phyloP scores from a whole-genome alignment of 2,329 filamentous ascomycete species.

The Cordyceps sp. region DNA sequence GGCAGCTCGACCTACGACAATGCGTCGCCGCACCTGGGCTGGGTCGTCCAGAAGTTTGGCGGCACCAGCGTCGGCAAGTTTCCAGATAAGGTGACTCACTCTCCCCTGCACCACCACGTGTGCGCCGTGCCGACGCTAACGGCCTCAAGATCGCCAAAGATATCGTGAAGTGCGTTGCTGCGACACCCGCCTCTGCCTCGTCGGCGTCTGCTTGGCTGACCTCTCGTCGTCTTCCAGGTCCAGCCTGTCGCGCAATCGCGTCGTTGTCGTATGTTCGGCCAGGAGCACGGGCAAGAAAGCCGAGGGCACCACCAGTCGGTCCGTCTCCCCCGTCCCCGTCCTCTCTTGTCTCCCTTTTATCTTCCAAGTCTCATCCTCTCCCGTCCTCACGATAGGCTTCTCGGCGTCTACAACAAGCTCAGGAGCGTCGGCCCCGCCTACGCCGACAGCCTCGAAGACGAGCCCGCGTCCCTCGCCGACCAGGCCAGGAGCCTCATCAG shows the following conservation, averaged over 20 bases:
- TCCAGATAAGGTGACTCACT: constrained; percentile 44
- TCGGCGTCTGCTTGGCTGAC: background rate
- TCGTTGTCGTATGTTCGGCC: constrained; percentile 91
- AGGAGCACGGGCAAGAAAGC: constrained; percentile 87
- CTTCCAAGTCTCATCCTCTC: too few relatives aligned
- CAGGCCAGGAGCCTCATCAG: constrained; percentile 61
- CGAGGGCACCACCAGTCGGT: constrained; percentile 91
- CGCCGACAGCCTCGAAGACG: constrained; percentile 31
- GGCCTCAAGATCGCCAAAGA: constrained; percentile 21
- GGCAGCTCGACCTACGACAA: constrained; percentile 17
- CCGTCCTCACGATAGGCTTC: constrained; percentile 20
- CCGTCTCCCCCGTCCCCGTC: constrained; percentile 20
- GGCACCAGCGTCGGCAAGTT: constrained; percentile 95
- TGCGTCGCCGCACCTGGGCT: constrained; percentile 31
- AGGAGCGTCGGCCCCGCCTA: constrained; percentile 29
- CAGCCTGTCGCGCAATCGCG: constrained; percentile 48
- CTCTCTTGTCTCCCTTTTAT: too few relatives aligned
- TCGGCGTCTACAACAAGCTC: constrained; percentile 43
- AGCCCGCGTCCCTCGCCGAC: constrained; percentile 35
- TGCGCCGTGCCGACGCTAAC: background rate
- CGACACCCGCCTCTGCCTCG: too few relatives aligned
- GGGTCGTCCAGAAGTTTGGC: constrained; percentile 91
- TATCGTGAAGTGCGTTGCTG: constrained; percentile 24
- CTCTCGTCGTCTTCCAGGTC: constrained; percentile 10
- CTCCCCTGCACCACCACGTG: background rate